Conservation (phyloP, 352 stramenopile genomes). For the Globisporangium mamillatum region DNA sequence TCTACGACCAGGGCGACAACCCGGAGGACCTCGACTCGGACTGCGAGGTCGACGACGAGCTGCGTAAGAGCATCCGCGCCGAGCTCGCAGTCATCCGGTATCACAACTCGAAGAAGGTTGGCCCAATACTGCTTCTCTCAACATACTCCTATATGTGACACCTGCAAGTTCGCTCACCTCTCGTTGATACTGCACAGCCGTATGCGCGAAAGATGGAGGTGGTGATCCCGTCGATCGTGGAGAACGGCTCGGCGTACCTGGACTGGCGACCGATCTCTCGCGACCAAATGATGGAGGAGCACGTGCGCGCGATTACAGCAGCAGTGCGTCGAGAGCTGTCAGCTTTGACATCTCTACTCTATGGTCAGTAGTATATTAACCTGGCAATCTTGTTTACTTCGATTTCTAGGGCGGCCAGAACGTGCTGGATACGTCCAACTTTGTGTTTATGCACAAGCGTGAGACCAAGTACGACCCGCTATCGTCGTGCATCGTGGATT, state of each 20-base stretch:
- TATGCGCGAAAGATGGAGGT: slow-evolving; percentile 84
- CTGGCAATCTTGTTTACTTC: slow-evolving; percentile 8
- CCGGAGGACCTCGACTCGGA: slow-evolving; percentile 82
- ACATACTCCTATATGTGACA: no score
- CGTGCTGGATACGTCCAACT: slow-evolving; percentile 71
- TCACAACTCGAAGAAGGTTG: slow-evolving; percentile 70
- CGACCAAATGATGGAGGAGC: slow-evolving; percentile 80
- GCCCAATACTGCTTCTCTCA: no score
- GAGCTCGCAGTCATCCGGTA: slow-evolving; percentile 74
- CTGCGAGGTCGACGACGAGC: slow-evolving; percentile 73
- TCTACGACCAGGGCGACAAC: slow-evolving; percentile 87
- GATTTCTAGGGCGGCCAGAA: slow-evolving; percentile 67
- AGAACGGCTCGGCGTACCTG: slow-evolving; percentile 56
- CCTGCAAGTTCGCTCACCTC: background rate
- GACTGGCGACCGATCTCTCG: slow-evolving; percentile 70
- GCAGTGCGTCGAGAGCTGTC: slow-evolving; percentile 31
- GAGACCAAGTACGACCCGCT: slow-evolving; percentile 90
- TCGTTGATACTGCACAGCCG: slow-evolving; percentile 24
- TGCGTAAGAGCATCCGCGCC: slow-evolving; percentile 70
- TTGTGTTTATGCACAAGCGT: slow-evolving; percentile 82
- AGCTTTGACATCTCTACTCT: no score
- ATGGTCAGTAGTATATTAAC: background rate
- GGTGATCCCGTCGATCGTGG: slow-evolving; percentile 65
- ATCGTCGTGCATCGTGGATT: slow-evolving; percentile 91
- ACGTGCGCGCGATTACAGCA: slow-evolving; percentile 57